Conservation (phyloP, 2,329 filamentous ascomycete species). For the Rutstroemia sydowiana region DNA sequence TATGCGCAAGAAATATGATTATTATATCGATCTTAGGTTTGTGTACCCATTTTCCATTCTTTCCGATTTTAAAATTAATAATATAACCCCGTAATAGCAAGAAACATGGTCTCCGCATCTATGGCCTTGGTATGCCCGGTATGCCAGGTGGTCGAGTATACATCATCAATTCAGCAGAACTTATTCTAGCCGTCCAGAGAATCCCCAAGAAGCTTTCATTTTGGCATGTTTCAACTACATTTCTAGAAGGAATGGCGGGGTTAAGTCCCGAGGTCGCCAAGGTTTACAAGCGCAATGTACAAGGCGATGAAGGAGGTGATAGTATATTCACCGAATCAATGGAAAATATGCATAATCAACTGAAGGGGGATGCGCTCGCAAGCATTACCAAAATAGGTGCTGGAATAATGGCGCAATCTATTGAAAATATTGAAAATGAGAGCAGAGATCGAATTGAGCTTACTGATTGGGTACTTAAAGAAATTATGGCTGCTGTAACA, state of each 20-base stretch:
- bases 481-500: neutral
- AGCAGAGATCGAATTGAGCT: neutral
- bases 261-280: neutral
- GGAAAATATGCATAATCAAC: neutral
- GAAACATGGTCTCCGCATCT: neutral
- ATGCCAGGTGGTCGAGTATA: constrained; percentile 2
- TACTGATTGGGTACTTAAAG: neutral
- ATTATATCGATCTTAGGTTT: neutral
- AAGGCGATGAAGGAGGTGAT: neutral
- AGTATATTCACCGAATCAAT: neutral
- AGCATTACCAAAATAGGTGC: neutral
- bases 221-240: neutral
- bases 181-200: neutral
- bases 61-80: neutral
- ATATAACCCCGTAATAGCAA: neutral
- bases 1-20: neutral
- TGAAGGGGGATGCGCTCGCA: neutral
- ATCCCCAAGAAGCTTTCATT: neutral
- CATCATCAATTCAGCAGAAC: neutral
- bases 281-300: neutral
- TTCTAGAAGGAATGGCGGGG: neutral
- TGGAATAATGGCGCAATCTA: neutral
- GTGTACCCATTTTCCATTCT: neutral
- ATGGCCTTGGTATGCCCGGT: neutral
- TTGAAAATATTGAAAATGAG: neutral